A percentile compares a stretch with the other conserved stretches of the same genome.
Conservation (phyloP, 192 early-diverging fungal genomes). For the Coemansia nantahalensis region DNA sequence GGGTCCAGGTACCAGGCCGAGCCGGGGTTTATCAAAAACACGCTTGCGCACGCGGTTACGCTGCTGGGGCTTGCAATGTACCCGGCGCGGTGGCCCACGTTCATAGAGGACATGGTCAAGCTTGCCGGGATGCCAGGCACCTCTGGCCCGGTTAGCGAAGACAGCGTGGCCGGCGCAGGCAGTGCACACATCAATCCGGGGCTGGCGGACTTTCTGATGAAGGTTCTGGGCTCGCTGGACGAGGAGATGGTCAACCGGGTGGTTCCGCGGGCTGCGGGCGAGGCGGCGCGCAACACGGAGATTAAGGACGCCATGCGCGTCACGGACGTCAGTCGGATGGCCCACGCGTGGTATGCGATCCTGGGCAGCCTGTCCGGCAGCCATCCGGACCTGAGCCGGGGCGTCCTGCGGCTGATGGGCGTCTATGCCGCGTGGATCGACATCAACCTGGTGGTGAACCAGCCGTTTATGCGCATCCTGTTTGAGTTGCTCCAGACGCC, state of each 20-base stretch:
- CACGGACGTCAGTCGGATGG: constrained; percentile 68
- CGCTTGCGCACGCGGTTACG: constrained; percentile 78
- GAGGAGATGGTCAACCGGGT: constrained; percentile 81
- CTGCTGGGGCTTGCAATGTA: constrained; percentile 80
- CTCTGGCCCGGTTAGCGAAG: constrained; percentile 39
- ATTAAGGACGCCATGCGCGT: constrained; percentile 93
- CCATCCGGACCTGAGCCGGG: constrained; percentile 62
- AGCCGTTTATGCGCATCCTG: constrained; percentile 71
- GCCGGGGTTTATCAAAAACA: constrained; percentile 67
- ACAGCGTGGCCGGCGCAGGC: constrained; percentile 50
- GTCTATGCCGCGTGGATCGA: constrained; percentile 96
- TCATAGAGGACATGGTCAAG: constrained; percentile 81
- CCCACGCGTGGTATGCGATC: constrained; percentile 73
- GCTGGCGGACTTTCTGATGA: constrained; percentile 73
- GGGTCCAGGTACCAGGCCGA: neutral
- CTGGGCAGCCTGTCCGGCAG: constrained; percentile 57
- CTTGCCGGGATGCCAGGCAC: constrained; percentile 56
- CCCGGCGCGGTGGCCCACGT: constrained; percentile 81
- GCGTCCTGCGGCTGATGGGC: constrained; percentile 71
- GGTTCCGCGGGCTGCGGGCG: constrained; percentile 63
- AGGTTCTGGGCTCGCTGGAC: constrained; percentile 75
- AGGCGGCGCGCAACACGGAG: constrained; percentile 68
- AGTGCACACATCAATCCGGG: constrained; percentile 50
- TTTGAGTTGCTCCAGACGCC: constrained; percentile 66
- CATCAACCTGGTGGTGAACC: constrained; percentile 84